Evolutionary conservation across 352 stramenopile species (phyloP).

Genomic region (Phytopythium mirpurense): DNA sequence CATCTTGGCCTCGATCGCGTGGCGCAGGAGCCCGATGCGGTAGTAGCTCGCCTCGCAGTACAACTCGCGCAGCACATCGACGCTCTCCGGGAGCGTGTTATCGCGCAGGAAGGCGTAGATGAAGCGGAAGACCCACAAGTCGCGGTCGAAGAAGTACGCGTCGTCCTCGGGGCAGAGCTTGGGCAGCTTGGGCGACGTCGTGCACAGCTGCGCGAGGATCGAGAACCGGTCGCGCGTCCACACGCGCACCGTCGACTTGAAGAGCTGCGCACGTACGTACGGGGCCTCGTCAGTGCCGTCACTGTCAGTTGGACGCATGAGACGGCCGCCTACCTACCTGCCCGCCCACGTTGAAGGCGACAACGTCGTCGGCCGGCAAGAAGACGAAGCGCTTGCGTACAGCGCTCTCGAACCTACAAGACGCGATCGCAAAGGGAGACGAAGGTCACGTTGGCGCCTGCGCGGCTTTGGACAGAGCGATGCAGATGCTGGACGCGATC

Average conservation of each 20-base stretch:
- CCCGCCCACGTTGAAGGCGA: slow-evolving; percentile 69
- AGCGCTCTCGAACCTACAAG: slow-evolving; percentile 50
- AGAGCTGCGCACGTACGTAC: slow-evolving; percentile 27
- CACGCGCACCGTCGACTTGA: slow-evolving; percentile 64
- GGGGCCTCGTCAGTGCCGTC: neutral
- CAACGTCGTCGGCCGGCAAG: slow-evolving; percentile 34
- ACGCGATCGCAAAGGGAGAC: neutral
- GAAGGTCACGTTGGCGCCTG: too few relatives aligned
- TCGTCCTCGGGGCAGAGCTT: slow-evolving; percentile 45
- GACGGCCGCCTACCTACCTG: too few relatives aligned
- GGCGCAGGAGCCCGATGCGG: slow-evolving; percentile 57
- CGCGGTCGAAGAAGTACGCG: slow-evolving; percentile 69
- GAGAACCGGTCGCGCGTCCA: slow-evolving; percentile 78
- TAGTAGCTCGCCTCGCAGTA: slow-evolving; percentile 81
- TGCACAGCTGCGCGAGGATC: slow-evolving; percentile 77
- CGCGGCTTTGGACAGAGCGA: too few relatives aligned
- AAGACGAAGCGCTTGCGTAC: slow-evolving; percentile 56
- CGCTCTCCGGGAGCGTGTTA: slow-evolving; percentile 43
- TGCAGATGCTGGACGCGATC: neutral
- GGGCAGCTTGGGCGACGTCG: slow-evolving; percentile 44
- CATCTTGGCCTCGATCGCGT: slow-evolving; percentile 76
- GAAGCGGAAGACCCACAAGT: slow-evolving; percentile 71
- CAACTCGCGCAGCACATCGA: slow-evolving; percentile 63
- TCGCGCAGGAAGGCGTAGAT: slow-evolving; percentile 66
- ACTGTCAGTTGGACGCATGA: too few relatives aligned